These are phyloP conservation scores for Teratosphaeria gauchensis DNA, from an alignment of 2,329 filamentous ascomycete species.

Conservation along the genomic window DNA sequence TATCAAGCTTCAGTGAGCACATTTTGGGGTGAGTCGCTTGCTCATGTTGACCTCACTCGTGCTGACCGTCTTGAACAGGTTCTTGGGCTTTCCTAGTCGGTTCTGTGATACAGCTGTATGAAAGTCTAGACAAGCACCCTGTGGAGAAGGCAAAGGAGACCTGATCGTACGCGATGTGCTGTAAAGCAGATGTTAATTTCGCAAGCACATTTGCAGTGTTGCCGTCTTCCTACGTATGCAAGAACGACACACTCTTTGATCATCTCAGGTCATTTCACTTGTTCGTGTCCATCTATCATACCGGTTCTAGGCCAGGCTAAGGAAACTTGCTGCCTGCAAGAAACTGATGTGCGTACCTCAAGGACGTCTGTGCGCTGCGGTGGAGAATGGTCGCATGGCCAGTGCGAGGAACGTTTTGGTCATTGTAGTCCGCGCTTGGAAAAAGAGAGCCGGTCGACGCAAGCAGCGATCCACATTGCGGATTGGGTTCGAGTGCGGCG, in stretches of 20 bases:
- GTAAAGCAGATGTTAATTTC: neutral
- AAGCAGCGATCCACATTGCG: neutral
- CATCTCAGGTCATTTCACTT: no score
- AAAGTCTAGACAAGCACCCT: slow-evolving; percentile 19
- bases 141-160: slow-evolving; percentile 9
- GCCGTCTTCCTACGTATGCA: neutral
- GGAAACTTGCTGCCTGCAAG: neutral
- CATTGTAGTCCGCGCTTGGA: neutral
- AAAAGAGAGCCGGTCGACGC: neutral
- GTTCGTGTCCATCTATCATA: neutral
- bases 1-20: slow-evolving; percentile 17
- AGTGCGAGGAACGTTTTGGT: neutral
- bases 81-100: slow-evolving; percentile 24
- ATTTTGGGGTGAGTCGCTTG: slow-evolving; percentile 16
- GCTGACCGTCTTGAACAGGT: slow-evolving; percentile 2
- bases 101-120: slow-evolving; percentile 21
- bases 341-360: neutral
- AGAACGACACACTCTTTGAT: neutral
- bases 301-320: neutral
- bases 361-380: neutral
- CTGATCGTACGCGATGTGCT: neutral
- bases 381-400: neutral
- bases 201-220: neutral
- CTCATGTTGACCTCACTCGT: neutral
- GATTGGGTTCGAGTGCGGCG: neutral